Evolutionary conservation across 1,139 yeast species (phyloP).

Genomic region (Lodderomyces orthopsilosis): DNA sequence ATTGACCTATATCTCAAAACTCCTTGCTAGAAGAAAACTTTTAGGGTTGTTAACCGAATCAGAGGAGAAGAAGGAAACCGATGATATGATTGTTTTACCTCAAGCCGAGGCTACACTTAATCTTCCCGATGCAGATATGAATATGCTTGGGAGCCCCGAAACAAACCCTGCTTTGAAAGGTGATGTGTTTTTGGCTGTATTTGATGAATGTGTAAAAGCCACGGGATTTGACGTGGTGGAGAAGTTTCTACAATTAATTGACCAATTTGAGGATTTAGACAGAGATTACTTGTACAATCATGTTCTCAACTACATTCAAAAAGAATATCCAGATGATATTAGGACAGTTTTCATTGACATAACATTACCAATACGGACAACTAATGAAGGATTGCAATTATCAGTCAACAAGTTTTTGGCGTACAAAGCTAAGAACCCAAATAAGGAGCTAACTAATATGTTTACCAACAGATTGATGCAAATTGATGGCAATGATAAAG

Average conservation of each 20-base stretch:
- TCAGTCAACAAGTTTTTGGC: conserved; percentile 72
- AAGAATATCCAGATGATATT: conserved; percentile 33
- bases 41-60: conserved; percentile 74
- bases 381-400: conserved; percentile 53
- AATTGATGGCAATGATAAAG: conserved; percentile 3
- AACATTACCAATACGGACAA: conserved; percentile 64
- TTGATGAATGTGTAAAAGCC: conserved; percentile 57
- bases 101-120: conserved; percentile 57
- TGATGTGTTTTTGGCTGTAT: conserved; percentile 80
- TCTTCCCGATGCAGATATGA: conserved; percentile 85
- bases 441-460: conserved; percentile 40
- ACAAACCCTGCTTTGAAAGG: conserved; percentile 90
- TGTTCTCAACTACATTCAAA: conserved; percentile 52
- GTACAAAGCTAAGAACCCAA: conserved; percentile 44
- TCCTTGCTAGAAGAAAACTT: conserved; percentile 78
- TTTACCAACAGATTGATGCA: conserved; percentile 39
- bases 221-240: conserved; percentile 44
- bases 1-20: conserved; percentile 76
- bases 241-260: conserved; percentile 55
- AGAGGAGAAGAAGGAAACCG: conserved; percentile 10
- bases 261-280: conserved; percentile 65
- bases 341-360: conserved; percentile 55
- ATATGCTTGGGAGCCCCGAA: conserved; percentile 79
- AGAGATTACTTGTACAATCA: conserved; percentile 66
- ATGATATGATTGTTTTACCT: conserved; percentile 40